Base-by-base conservation (phyloP, 176 grass and related monocot species). In the Aegilops tauschii region DNA sequence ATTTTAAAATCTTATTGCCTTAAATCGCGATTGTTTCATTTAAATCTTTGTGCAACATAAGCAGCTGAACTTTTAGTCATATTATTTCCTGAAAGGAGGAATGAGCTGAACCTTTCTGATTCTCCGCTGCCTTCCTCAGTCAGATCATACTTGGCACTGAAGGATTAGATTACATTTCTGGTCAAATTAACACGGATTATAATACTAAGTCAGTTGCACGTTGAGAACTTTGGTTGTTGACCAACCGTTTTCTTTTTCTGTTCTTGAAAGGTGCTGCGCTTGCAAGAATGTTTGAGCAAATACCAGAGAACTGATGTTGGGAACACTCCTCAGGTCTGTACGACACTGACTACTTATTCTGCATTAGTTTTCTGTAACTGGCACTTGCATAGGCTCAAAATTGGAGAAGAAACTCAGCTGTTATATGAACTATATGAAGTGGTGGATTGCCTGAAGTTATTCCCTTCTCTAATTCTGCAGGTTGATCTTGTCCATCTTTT, bases 281-380 rank as follows among this genome's bases (percentile, higher is more conserved):
- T 98, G 78, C 96, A 98, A 88, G 96, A 98, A 93, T 86, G 91
- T 87, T 92, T 98, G 87, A 96, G 92, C 84, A 98, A 98, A 87
- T 98, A 98, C 62, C 93, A 98, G 91, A 87, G 90, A 90, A 92
- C 87, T 88, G 93, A 95, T 90, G 92, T 87, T 90, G 93, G 93
- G 83, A 91, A 77, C 84, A 90, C 92, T 75, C 90, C 96, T 77
- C 93, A 98, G 93, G 96, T 98, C 47, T 83, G 65, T 25, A 65
- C 11, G 64, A 31, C 9, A 54, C 20, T 20, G 70, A 62, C 25
- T 86, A 29, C 64, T 30, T 28, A 3, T 83, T 18, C 31, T 83
- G 32, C 42, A 77, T 42, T 37, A 64, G 40, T 63, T 82, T 58
- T 58, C 54, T 58, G 69, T 35, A 56, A 29, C 36, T 65, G 80